Evolutionary conservation across 495 filamentous ascomycete genomes (phyloP).

Genomic region (Hypoxylon trugodes): DNA sequence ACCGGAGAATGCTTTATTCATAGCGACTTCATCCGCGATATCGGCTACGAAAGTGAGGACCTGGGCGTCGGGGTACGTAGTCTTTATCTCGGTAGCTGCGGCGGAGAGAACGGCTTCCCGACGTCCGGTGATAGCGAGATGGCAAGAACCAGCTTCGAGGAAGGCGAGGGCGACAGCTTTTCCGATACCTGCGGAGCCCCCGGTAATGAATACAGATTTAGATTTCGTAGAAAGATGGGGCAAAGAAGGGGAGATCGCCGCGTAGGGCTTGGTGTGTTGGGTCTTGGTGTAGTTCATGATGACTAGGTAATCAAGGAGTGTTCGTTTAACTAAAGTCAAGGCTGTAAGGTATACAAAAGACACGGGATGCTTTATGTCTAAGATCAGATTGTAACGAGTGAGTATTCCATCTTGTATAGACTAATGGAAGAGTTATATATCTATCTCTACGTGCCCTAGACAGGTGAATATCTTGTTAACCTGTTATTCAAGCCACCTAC

Average conservation of each 20-base stretch:
- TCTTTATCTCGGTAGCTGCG: background rate
- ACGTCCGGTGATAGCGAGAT: background rate
- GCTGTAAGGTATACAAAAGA: background rate
- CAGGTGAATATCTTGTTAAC: too few species aligned
- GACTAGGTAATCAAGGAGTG: background rate
- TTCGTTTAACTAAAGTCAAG: background rate
- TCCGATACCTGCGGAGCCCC: slow-evolving; percentile 50
- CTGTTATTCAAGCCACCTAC: too few species aligned
- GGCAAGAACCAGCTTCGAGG: slow-evolving; percentile 22
- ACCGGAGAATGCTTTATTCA: slow-evolving; percentile 17
- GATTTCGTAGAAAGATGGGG: slow-evolving; percentile 46
- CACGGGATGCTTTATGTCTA: too few species aligned
- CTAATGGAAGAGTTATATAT: too few species aligned
- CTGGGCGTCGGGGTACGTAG: slow-evolving; percentile 5
- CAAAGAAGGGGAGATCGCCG: slow-evolving; percentile 46
- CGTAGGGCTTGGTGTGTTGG: slow-evolving; percentile 50
- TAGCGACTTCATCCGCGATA: slow-evolving; percentile 34
- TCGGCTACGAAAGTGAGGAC: slow-evolving; percentile 38
- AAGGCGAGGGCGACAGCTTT: slow-evolving; percentile 38
- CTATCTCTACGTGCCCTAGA: too few species aligned
- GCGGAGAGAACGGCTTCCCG: background rate
- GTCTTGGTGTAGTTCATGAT: slow-evolving; percentile 39
- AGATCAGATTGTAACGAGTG: too few species aligned
- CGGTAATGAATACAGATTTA: slow-evolving; percentile 53
- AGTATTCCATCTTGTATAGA: too few species aligned